Evolutionary conservation across 441 rosid genomes (phyloP).

Genomic region (Kokia cookei): DNA sequence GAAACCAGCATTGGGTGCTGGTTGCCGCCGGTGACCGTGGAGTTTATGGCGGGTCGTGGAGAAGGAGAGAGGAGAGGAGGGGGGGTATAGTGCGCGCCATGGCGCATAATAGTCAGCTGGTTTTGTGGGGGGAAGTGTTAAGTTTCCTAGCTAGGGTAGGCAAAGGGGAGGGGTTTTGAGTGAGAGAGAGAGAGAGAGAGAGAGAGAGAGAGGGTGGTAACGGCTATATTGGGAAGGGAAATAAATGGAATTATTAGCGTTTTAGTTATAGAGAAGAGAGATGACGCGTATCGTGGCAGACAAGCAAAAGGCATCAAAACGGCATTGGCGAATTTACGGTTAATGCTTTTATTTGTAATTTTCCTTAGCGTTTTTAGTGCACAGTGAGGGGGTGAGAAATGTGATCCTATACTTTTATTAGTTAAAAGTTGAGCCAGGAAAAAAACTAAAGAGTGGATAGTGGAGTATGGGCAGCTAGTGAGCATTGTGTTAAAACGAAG

Average conservation of each 20-base stretch:
- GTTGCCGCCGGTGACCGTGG: not conserved
- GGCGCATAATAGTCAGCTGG: constrained; percentile 25
- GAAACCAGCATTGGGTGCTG: constrained; percentile 39
- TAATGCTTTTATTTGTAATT: not conserved
- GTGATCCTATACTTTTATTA: not conserved
- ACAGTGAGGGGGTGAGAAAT: not conserved
- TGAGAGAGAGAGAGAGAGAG: not conserved
- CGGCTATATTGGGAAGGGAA: constrained; percentile 1
- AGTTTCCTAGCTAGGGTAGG: not conserved
- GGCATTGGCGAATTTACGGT: not conserved
- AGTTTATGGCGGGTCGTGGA: constrained; percentile 20
- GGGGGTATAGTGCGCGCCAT: constrained; percentile 25
- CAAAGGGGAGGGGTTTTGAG: not conserved
- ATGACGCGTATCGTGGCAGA: constrained; percentile 7
- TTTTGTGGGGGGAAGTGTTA: not conserved
- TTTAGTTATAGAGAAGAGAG: not conserved
- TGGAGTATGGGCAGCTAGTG: not conserved
- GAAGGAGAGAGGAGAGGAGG: constrained; percentile 21
- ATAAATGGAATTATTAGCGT: not conserved
- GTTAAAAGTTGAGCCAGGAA: not conserved
- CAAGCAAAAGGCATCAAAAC: constrained; percentile 4
- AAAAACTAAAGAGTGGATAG: not conserved
- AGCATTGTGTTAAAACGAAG: not conserved
- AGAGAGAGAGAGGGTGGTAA: not conserved
- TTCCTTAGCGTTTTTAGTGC: not conserved